Conservation (phyloP, 1,284 basidiomycete genomes). For the Mrakiaceae sp. region DNA sequence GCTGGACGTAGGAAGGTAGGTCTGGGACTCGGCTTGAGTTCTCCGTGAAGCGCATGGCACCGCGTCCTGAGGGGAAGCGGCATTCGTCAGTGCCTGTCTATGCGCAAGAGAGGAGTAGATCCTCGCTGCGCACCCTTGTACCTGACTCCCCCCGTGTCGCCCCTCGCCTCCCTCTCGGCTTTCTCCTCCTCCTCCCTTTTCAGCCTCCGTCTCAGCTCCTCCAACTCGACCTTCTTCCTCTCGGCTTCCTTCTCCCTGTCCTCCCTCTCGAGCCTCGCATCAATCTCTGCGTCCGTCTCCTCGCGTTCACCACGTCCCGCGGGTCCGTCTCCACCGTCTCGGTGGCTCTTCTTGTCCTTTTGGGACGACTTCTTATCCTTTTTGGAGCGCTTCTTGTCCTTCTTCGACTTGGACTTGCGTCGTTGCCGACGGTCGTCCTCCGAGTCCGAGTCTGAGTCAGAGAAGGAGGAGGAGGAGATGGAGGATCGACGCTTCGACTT, state of each 20-base stretch:
- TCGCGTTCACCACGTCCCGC: constrained; percentile 14
- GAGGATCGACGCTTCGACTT: background rate
- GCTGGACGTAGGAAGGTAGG: constrained; percentile 6
- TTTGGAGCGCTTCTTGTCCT: constrained; percentile 12
- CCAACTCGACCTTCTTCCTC: constrained; percentile 26
- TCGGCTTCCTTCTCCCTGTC: constrained; percentile 30
- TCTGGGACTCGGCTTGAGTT: constrained; percentile 1
- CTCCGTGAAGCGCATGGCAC: constrained; percentile 14
- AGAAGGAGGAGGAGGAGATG: constrained; percentile 9
- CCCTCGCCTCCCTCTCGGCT: constrained; percentile 12
- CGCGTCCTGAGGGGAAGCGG: constrained; percentile 5
- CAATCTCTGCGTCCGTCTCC: constrained; percentile 26
- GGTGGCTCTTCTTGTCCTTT: background rate
- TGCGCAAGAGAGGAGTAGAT: background rate
- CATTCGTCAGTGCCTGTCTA: background rate
- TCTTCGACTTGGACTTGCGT: constrained; percentile 12
- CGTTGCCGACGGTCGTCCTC: constrained; percentile 12
- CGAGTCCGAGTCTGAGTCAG: constrained; percentile 11
- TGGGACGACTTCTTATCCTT: constrained; percentile 26
- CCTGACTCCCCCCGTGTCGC: constrained; percentile 14
- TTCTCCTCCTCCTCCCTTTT: constrained; percentile 18
- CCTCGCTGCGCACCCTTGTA: constrained; percentile 9
- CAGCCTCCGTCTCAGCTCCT: constrained; percentile 22
- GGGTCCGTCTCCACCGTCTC: no score
- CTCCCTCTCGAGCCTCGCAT: constrained; percentile 34